Conservation (phyloP, 768 basidiomycete genomes). For the Chiua virens region DNA sequence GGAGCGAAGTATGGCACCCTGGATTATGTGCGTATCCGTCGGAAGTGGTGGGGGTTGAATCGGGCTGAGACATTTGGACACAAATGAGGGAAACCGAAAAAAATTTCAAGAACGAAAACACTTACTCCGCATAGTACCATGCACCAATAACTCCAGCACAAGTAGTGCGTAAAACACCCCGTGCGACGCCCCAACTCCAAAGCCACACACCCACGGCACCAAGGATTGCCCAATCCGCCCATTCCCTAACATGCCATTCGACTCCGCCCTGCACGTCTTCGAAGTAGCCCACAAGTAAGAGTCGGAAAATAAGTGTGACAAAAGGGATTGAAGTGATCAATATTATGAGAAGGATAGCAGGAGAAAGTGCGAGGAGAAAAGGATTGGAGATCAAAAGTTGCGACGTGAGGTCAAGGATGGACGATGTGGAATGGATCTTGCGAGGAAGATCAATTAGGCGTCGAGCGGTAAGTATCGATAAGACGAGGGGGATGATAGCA, state of each 20-base stretch:
- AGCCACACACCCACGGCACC: constrained; percentile 54
- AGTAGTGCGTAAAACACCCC: constrained; percentile 74
- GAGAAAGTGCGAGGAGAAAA: constrained; percentile 73
- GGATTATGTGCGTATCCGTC: constrained; percentile 68
- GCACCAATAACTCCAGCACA: constrained; percentile 83
- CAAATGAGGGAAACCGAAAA: constrained; percentile 1
- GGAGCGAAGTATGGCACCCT: constrained; percentile 75
- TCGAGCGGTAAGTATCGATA: constrained; percentile 70
- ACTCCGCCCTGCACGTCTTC: constrained; percentile 43
- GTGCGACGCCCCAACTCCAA: constrained; percentile 78
- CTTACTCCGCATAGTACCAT: constrained; percentile 84
- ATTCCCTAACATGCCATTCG: constrained; percentile 56
- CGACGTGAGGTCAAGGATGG: constrained; percentile 58
- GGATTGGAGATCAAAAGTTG: constrained; percentile 70
- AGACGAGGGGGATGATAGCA: constrained; percentile 67
- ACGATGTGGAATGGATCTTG: constrained; percentile 65
- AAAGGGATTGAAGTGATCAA: constrained; percentile 78
- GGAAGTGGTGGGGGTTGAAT: constrained; percentile 39
- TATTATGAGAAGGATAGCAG: constrained; percentile 63
- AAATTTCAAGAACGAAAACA: not conserved
- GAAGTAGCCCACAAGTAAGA: constrained; percentile 67
- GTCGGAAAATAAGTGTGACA: constrained; percentile 72
- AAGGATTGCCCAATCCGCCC: constrained; percentile 76
- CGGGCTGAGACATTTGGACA: constrained; percentile 11
- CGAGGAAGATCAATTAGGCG: constrained; percentile 71